Evolutionary conservation across 2,329 filamentous ascomycete genomes (phyloP).

Genomic region (Pyricularia sp.): DNA sequence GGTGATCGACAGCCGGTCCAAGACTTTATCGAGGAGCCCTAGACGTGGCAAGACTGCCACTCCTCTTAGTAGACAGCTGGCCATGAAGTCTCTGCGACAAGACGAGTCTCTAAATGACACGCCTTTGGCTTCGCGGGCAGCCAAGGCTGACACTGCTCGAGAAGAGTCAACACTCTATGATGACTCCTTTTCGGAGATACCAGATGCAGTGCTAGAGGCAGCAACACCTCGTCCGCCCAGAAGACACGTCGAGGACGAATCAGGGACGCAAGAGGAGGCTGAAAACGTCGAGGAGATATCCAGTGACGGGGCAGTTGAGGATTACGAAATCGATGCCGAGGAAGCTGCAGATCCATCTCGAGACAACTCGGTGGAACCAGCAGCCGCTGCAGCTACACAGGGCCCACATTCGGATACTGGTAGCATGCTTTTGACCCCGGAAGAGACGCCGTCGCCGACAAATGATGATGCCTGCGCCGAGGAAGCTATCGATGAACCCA

Average conservation of each 20-base stretch:
- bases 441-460: constrained; percentile 32
- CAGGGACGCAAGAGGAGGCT: constrained; percentile 3
- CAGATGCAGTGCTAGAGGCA: constrained; percentile 34
- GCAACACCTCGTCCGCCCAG: constrained; percentile 25
- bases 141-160: constrained; percentile 5
- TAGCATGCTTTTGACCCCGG: constrained; percentile 37
- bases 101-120: constrained; percentile 4
- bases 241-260: constrained; percentile 10
- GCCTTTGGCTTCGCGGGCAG: constrained; percentile 3
- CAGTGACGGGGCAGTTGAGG: not conserved
- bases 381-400: constrained; percentile 13
- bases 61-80: constrained; percentile 13
- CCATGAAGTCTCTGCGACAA: constrained; percentile 12
- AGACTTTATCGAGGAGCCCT: not conserved
- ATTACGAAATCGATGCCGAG: constrained; percentile 11
- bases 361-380: constrained; percentile 1
- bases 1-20: not conserved
- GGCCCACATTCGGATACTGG: constrained; percentile 23
- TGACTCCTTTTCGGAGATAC: constrained; percentile 45
- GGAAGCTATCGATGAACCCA: not conserved
- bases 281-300: not conserved
- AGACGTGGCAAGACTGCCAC: constrained; percentile 5
- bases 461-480: constrained; percentile 1
- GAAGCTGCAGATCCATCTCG: constrained; percentile 13
- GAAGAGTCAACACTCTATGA: constrained; percentile 28